Percentiles rank a stretch among this genome's conserved stretches.
Evolutionary conservation across 805 yeast species (phyloP).

Genomic region (Candida dajiaensis): DNA sequence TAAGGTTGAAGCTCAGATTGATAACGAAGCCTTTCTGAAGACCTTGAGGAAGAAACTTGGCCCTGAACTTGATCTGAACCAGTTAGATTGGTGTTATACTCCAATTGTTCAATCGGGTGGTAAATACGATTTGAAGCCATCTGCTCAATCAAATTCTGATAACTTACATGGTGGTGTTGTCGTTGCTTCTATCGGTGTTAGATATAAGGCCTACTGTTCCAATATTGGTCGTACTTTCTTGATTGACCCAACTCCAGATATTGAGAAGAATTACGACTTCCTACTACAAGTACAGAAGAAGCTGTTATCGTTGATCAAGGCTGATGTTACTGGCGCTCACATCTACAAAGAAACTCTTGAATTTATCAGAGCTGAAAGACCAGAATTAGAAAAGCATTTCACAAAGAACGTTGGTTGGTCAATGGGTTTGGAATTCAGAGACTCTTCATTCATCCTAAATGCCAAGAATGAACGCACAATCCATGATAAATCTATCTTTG

Average conservation of each 20-base stretch:
- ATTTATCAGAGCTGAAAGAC: slow-evolving; percentile 53
- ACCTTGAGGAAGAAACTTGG: slow-evolving; percentile 49
- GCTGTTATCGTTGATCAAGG: slow-evolving; percentile 53
- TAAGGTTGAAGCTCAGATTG: slow-evolving; percentile 74
- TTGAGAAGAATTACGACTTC: slow-evolving; percentile 75
- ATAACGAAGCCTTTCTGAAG: slow-evolving; percentile 64
- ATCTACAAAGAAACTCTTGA: slow-evolving; percentile 61
- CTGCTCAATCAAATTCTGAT: slow-evolving; percentile 68
- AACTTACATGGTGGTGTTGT: slow-evolving; percentile 73
- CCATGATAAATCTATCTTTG: slow-evolving; percentile 67
- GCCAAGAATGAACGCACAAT: slow-evolving; percentile 64
- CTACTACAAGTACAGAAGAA: slow-evolving; percentile 63
- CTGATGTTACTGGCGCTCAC: slow-evolving; percentile 57
- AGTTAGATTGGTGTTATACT: slow-evolving; percentile 88
- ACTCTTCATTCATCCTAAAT: slow-evolving; percentile 66
- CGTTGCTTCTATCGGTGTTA: slow-evolving; percentile 74
- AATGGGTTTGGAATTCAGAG: slow-evolving; percentile 86
- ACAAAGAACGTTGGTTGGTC: slow-evolving; percentile 83
- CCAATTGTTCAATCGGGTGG: slow-evolving; percentile 91
- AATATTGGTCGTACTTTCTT: slow-evolving; percentile 82
- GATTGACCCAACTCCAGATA: slow-evolving; percentile 79
- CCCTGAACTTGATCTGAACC: slow-evolving; percentile 66
- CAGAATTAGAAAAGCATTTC: slow-evolving; percentile 59
- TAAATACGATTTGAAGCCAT: slow-evolving; percentile 74
- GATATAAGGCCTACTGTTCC: slow-evolving; percentile 86